Conservation (phyloP, 1,284 basidiomycete species). For the Pisolithus thermaeus region DNA sequence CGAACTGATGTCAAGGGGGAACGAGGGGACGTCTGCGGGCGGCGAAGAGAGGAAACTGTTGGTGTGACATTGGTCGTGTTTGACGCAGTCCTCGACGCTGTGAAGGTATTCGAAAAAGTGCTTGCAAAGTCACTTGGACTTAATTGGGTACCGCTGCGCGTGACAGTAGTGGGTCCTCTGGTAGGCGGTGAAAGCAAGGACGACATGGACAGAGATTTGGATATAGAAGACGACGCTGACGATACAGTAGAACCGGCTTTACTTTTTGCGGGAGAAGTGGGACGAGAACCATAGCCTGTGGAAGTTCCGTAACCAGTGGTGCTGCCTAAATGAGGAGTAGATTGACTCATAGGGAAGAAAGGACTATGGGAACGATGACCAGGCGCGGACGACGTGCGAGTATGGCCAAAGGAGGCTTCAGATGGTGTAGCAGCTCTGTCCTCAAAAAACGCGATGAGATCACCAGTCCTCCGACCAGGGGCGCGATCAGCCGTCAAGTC, state of each 20-base stretch:
- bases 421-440: constrained; percentile 34
- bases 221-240: constrained; percentile 14
- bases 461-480: constrained; percentile 57
- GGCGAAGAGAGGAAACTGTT: constrained; percentile 35
- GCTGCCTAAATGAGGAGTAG: constrained; percentile 34
- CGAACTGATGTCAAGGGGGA: constrained; percentile 68
- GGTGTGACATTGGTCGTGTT: constrained; percentile 18
- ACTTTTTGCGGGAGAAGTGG: constrained; percentile 44
- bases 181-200: constrained; percentile 37
- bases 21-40: constrained; percentile 51
- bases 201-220: constrained; percentile 29
- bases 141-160: constrained; percentile 22
- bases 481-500: constrained; percentile 30
- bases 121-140: constrained; percentile 30
- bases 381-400: constrained; percentile 50
- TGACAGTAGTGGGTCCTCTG: constrained; percentile 20
- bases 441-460: constrained; percentile 73
- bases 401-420: constrained; percentile 34
- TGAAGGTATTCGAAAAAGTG: constrained; percentile 30
- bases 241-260: constrained; percentile 31
- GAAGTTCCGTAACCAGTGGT: constrained; percentile 28
- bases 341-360: constrained; percentile 38
- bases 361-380: constrained; percentile 49
- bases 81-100: constrained; percentile 21
- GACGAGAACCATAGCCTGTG: constrained; percentile 32